These are phyloP conservation scores for Vaccinium corymbosum DNA, from an alignment of 148 eudicot genomes.

Conservation along the genomic window DNA sequence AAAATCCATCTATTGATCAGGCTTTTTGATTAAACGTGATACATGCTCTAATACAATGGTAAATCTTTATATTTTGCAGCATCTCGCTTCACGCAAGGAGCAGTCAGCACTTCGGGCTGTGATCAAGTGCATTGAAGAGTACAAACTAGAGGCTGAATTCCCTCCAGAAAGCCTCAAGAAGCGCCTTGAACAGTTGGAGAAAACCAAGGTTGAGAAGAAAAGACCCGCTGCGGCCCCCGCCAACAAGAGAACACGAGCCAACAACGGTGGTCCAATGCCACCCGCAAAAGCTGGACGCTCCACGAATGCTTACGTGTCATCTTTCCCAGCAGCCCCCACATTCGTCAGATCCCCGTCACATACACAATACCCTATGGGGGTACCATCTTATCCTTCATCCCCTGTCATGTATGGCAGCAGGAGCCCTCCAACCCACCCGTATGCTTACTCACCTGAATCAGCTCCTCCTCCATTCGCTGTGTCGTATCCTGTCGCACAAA, in stretches of 20 bases:
- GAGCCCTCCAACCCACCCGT: conserved; percentile 51
- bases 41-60: not conserved
- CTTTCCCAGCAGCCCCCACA: conserved; percentile 83
- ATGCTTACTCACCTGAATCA: conserved; percentile 79
- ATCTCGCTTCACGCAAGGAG: conserved; percentile 91
- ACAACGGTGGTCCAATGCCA: conserved; percentile 93
- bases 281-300: conserved; percentile 99
- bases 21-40: not conserved
- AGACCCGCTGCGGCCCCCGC: conserved; percentile 77
- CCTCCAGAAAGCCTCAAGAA: conserved; percentile 84
- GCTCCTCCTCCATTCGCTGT: conserved; percentile 51
- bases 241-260: conserved; percentile 78
- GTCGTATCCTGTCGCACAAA: conserved; percentile 64
- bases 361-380: conserved; percentile 63
- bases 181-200: conserved; percentile 88
- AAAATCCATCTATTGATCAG: not conserved
- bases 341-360: conserved; percentile 73
- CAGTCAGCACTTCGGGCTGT: conserved; percentile 95
- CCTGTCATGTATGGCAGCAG: conserved; percentile 58
- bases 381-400: conserved; percentile 49
- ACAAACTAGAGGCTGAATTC: conserved; percentile 80
- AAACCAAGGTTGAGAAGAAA: conserved; percentile 76
- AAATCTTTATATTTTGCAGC: conserved; percentile 36
- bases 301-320: conserved; percentile 88
- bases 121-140: conserved; percentile 94